These are phyloP conservation scores for Alloteropsis angusta DNA, from an alignment of 202 grass and related monocot species.

Conservation along the genomic window DNA sequence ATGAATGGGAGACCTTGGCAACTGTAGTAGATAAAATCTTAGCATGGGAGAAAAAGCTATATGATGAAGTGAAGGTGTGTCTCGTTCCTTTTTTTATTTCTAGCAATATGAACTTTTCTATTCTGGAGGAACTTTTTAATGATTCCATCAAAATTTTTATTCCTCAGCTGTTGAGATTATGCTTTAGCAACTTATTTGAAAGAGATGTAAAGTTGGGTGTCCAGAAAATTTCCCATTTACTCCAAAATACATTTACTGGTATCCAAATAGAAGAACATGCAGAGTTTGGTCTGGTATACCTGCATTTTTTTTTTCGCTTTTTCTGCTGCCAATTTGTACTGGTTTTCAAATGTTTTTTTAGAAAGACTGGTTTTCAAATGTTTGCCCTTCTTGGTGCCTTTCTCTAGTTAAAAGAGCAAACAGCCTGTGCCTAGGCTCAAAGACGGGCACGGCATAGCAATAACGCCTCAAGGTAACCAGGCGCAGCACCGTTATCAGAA, in stretches of 20 bases:
- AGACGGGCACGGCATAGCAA: background rate
- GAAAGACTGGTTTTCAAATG: background rate
- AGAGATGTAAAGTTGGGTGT: background rate
- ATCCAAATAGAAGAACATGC: background rate
- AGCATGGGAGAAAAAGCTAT: conserved; percentile 97
- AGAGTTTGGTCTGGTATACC: background rate
- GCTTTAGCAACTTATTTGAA: background rate
- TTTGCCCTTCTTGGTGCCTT: background rate
- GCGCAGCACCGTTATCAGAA: background rate
- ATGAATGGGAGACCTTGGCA: conserved; percentile 87
- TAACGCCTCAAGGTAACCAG: background rate
- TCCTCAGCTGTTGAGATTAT: background rate
- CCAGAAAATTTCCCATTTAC: background rate
- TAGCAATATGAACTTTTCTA: background rate
- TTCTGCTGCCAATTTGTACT: background rate
- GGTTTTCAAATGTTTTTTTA: background rate
- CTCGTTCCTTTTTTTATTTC: conserved; percentile 4
- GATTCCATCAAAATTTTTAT: background rate
- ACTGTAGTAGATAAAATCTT: conserved; percentile 95
- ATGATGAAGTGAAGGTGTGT: conserved; percentile 96
- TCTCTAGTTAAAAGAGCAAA: background rate
- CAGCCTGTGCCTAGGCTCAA: background rate
- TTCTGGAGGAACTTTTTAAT: conserved; percentile 2
- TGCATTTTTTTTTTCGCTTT: background rate
- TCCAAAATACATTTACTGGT: background rate